Evolutionary conservation across 805 yeast genomes (phyloP).

Genomic region (Kluyveromyces siamensis): DNA sequence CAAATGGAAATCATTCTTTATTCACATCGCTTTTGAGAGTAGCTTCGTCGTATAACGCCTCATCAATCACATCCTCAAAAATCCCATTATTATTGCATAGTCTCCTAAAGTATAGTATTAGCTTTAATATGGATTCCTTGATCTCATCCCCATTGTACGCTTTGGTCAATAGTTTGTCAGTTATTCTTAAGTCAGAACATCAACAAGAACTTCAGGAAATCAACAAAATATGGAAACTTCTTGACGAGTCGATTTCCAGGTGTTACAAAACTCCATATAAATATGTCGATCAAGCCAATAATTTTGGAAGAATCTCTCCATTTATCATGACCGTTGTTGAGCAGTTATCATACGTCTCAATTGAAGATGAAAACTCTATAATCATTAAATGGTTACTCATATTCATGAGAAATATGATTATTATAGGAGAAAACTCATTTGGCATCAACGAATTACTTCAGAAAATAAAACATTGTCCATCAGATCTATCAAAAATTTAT

Average conservation of each 20-base stretch:
- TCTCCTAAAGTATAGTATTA: constrained; percentile 42
- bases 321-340: constrained; percentile 52
- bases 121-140: constrained; percentile 40
- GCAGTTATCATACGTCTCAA: constrained; percentile 51
- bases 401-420: constrained; percentile 37
- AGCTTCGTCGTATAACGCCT: constrained; percentile 30
- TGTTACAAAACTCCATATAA: constrained; percentile 72
- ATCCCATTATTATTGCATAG: constrained; percentile 40
- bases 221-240: constrained; percentile 44
- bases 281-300: constrained; percentile 54
- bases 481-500: constrained; percentile 7
- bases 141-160: constrained; percentile 48
- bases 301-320: constrained; percentile 40
- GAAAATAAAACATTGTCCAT: constrained; percentile 6
- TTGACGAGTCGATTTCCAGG: constrained; percentile 73
- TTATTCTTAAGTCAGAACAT: constrained; percentile 8
- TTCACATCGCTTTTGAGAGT: constrained; percentile 60
- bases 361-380: constrained; percentile 8
- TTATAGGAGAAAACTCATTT: constrained; percentile 51
- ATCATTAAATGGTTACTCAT: constrained; percentile 42
- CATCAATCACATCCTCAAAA: constrained; percentile 30
- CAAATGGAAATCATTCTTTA: constrained; percentile 42
- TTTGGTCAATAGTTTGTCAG: constrained; percentile 41
- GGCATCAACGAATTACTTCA: constrained; percentile 10
- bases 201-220: constrained; percentile 8